Evolutionary conservation across 768 basidiomycete species (phyloP), one percentile per base, ranked within the genome.

Genomic region (Pleurotus salmoneostramineus): DNA sequence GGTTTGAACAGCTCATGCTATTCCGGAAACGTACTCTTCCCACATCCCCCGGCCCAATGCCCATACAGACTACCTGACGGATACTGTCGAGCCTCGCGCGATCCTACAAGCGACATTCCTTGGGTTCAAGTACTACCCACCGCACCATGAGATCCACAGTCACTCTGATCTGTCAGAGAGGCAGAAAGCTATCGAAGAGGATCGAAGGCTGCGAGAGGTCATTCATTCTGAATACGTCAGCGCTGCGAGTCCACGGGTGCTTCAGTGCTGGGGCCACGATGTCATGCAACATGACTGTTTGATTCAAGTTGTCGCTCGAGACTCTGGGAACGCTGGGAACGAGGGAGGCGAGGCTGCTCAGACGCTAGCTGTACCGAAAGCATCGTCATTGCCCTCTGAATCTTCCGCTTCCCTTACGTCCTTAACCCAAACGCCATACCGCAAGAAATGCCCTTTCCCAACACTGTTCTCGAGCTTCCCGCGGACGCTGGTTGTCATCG

Each of bases 61-160:
- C 34, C 56, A 63, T 10, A 79, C 76, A 8, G 82, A 82, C 64
- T 83, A 81, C 60, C 75, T 83, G 15, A 74, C 78, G 14, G 81
- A 83, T 62, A 82, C 77, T 1, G 79, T 78, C 4, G 81, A 81
- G 61, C 79, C 80, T 2, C 77, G 80, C 37, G 79, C 78, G 0
- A 72, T 82, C 17, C 71, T 82, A 7, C 78, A 79, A 46, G 76
- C 79, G 36, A 79, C 79, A n/a, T 82, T 82, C 70, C 74, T 83
- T 3, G 81, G 81, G 7, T 73, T 76, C 64, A 66, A 68, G 32
- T 62, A 64, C 37, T 54, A 61, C 34, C 61, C 63, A 8, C 52
- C 44, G 2, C 45, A 52, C 34, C 50, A 52, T 35, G 33, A 52
- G 43, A 15, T 54, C 33, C 42, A 46, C 42, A 14, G 27, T 49